A percentile compares a stretch with the other conserved stretches of the same genome.
Evolutionary conservation across 2,329 filamentous ascomycete species (phyloP).

Genomic region (Phyllosticta capitalensis): DNA sequence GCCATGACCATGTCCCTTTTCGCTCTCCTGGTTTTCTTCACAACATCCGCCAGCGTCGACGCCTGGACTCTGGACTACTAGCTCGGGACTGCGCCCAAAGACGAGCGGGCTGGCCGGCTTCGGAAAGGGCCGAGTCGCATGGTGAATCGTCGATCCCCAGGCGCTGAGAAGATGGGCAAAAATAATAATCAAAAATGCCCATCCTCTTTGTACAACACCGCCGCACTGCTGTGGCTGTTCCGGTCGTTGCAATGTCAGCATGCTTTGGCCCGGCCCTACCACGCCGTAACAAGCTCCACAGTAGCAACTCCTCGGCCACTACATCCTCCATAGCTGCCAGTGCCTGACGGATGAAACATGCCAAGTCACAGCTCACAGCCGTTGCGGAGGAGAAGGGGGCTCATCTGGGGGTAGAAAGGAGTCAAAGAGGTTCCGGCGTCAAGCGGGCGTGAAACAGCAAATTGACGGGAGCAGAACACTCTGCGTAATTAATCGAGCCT

Average conservation of each 20-base stretch:
- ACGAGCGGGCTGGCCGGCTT: conserved; percentile 4
- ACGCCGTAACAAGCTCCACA: too few relatives aligned
- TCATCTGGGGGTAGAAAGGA: not conserved
- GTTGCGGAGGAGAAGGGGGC: conserved; percentile 1
- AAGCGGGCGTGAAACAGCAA: conserved; percentile 1
- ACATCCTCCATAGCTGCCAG: conserved; percentile 6
- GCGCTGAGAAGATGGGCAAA: not conserved
- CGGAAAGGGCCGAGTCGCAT: conserved; percentile 7
- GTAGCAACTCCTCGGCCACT: too few relatives aligned
- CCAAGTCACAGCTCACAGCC: conserved; percentile 6
- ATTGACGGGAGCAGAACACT: not conserved
- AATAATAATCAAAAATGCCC: not conserved
- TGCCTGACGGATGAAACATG: conserved; percentile 11
- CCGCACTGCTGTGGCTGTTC: not conserved
- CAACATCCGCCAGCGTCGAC: too few relatives aligned
- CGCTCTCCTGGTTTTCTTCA: not conserved
- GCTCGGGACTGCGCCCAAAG: too few relatives aligned
- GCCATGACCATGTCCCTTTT: not conserved
- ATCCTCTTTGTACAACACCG: not conserved
- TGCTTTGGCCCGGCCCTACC: too few relatives aligned
- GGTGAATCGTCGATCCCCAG: not conserved
- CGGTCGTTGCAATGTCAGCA: too few relatives aligned
- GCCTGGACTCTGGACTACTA: too few relatives aligned
- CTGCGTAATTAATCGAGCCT: not conserved
- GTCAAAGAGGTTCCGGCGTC: conserved; percentile 1